Base-by-base conservation (phyloP, 495 filamentous ascomycete genomes). In the Xylaria venustula region DNA sequence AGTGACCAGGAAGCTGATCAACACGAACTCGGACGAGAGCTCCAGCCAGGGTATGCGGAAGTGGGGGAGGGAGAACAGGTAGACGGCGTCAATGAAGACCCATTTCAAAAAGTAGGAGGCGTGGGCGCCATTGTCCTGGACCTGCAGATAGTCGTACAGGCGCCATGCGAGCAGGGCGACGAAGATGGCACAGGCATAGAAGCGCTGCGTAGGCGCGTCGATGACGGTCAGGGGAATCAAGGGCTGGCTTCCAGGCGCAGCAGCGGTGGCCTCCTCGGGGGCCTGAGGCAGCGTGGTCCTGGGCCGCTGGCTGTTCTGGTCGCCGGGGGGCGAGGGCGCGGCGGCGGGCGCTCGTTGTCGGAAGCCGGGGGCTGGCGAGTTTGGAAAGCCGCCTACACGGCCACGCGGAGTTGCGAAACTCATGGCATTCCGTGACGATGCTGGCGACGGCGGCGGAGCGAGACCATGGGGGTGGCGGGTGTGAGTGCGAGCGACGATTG, bases 31-130 rank as follows among this genome's bases (percentile, higher is more conserved):
- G 58, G 89, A 85, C 2, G 88, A 88, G 81, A 92, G 90, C 80
- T 97, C 90, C 40, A 98, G 81, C 94, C 94, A 97, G 58, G 94
- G 94, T 79, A 98, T 96, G 69, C 88, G 85, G 61, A 98, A 68
- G 42, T 85, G 83, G 30, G 95, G 93, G 20, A 97, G 70, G 4
- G 88, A 87, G 69, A 92, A 97, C 56, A 96, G 81, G 73, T 92
- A 96, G 28, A 88, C 71, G 19, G 85, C 84, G 75, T 98, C 94
- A 19, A 98, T 81, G 28, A 83, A 80, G 55, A 89, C 80, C 94
- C 94, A 98, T 83, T 98, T 98, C 71, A 93, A 75, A 72, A 96
- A 96, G 44, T 93, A 80, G 86, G 87, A 89, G 23, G 94, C 87
- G 15, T 90, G 91, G 71, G 91, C 86, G 58, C 87, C 78, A 34